phyloP scores from a whole-genome alignment of 2,329 filamentous ascomycete genomes.

The Lachnellula hyalina region DNA sequence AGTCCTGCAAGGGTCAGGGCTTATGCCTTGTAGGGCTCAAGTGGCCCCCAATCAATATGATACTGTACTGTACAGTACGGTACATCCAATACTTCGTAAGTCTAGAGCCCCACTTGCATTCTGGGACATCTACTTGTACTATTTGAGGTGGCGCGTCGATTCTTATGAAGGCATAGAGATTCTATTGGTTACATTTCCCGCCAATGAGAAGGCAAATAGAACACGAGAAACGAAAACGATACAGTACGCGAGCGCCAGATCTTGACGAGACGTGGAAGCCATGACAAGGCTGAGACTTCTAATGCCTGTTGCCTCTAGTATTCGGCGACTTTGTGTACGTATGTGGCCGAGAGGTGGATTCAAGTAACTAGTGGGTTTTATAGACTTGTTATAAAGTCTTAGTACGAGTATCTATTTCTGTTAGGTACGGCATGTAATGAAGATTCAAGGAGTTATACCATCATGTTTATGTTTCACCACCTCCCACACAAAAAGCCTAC shows the following conservation, averaged over 20 bases:
- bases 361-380: too few species aligned
- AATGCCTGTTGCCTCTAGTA: not conserved
- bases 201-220: not conserved
- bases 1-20: not conserved
- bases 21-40: slow-evolving; percentile 2
- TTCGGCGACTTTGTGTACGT: not conserved
- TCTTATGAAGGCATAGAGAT: not conserved
- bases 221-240: not conserved
- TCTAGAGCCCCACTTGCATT: not conserved
- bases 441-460: too few species aligned
- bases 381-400: too few species aligned
- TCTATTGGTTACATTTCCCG: too few species aligned
- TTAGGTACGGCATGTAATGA: too few species aligned
- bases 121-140: too few species aligned
- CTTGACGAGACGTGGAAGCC: not conserved
- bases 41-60: not conserved
- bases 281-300: not conserved
- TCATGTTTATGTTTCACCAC: too few species aligned
- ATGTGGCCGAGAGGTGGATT: too few species aligned
- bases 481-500: too few species aligned
- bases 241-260: not conserved
- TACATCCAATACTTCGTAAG: not conserved
- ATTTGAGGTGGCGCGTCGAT: not conserved
- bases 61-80: not conserved
- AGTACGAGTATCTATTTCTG: too few species aligned